These are phyloP conservation scores for Hymenoscyphus fructigenus DNA, from an alignment of 2,329 filamentous ascomycete genomes.

Conservation along the genomic window DNA sequence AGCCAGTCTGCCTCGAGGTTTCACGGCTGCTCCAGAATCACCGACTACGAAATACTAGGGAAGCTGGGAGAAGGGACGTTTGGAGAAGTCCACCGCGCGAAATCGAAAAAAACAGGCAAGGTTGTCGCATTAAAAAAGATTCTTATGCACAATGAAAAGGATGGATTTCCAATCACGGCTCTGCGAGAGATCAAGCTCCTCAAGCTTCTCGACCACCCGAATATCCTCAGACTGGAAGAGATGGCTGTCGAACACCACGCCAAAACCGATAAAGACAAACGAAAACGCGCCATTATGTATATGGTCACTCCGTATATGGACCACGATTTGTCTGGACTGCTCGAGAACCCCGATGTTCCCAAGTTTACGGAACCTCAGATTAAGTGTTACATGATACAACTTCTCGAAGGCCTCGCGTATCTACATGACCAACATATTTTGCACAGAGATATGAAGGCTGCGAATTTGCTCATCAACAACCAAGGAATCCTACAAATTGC, in stretches of 20 bases:
- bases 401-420: constrained; percentile 86
- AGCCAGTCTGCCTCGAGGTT: constrained; percentile 65
- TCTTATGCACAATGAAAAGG: constrained; percentile 98
- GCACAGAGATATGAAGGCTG: constrained; percentile 98
- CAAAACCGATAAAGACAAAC: constrained; percentile 60
- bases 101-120: constrained; percentile 69
- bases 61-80: constrained; percentile 96
- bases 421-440: constrained; percentile 87
- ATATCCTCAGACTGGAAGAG: constrained; percentile 84
- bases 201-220: constrained; percentile 89
- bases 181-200: constrained; percentile 96
- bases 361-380: constrained; percentile 86
- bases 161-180: constrained; percentile 98
- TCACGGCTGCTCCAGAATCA: constrained; percentile 79
- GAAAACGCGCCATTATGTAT: constrained; percentile 85
- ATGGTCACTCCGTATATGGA: constrained; percentile 99
- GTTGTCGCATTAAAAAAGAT: constrained; percentile 96
- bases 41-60: constrained; percentile 74
- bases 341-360: constrained; percentile 85
- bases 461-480: constrained; percentile 96
- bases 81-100: constrained; percentile 93
- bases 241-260: constrained; percentile 84
- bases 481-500: constrained; percentile 91
- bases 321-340: constrained; percentile 92
- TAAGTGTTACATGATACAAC: constrained; percentile 95